phyloP scores from a whole-genome alignment of 192 early-diverging fungal species.

The Entomortierella parvispora region DNA sequence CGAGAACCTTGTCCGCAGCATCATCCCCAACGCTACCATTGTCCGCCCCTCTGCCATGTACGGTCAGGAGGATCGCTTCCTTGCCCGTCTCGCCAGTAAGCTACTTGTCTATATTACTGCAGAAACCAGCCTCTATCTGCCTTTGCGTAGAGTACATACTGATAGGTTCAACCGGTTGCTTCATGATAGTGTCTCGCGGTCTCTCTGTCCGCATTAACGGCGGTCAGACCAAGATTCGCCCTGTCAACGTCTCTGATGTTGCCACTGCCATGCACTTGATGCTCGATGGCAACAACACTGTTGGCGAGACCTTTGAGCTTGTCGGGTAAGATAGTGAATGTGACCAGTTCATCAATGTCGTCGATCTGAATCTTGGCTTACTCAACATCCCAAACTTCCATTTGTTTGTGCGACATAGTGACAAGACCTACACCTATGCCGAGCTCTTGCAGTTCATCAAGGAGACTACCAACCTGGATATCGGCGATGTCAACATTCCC shows the following conservation, averaged over 20 bases:
- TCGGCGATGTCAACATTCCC: conserved; percentile 67
- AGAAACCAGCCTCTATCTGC: not conserved
- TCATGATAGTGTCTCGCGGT: conserved; percentile 52
- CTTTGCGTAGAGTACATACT: too few relatives aligned
- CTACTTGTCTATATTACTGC: conserved; percentile 6
- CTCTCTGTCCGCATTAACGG: conserved; percentile 73
- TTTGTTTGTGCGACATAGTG: conserved; percentile 43
- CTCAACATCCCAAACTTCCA: not conserved
- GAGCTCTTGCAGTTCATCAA: conserved; percentile 78
- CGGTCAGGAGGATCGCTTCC: conserved; percentile 93
- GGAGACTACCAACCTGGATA: conserved; percentile 63
- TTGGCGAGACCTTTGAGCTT: conserved; percentile 92
- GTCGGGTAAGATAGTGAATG: conserved; percentile 65
- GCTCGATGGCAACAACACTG: conserved; percentile 73
- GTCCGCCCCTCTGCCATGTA: conserved; percentile 91
- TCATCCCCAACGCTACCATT: conserved; percentile 94
- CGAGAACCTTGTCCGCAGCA: conserved; percentile 88
- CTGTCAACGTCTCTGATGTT: conserved; percentile 85
- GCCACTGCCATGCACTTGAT: conserved; percentile 84
- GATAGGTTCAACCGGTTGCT: not conserved
- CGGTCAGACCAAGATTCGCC: conserved; percentile 73
- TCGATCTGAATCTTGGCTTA: not conserved
- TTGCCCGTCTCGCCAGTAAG: conserved; percentile 84
- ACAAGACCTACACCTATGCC: conserved; percentile 77
- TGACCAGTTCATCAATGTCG: not conserved